Evolutionary conservation across 352 stramenopile genomes (phyloP).

Genomic region (Chrysophaeum taylorii): DNA sequence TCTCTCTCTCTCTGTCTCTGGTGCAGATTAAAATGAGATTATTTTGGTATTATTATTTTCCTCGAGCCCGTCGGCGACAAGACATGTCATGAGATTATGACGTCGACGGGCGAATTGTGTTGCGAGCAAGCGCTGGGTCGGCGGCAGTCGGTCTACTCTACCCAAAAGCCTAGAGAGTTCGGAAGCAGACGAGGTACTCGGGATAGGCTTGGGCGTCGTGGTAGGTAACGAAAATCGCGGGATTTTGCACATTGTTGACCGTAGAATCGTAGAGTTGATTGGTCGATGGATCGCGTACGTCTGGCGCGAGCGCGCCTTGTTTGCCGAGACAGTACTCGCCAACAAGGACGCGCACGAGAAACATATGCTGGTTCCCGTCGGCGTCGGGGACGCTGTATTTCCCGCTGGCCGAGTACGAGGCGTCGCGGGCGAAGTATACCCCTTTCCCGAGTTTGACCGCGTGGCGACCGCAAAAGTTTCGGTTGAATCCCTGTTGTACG

Average conservation of each 20-base stretch:
- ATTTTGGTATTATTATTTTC: no score
- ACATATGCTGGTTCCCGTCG: constrained; percentile 15
- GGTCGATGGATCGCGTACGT: neutral
- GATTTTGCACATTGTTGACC: neutral
- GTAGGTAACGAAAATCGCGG: neutral
- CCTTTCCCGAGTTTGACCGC: constrained; percentile 14
- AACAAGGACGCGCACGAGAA: constrained; percentile 14
- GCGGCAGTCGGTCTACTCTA: no score
- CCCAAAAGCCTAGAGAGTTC: no score
- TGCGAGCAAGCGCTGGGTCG: no score
- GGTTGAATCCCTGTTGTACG: constrained; percentile 13
- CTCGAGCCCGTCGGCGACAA: no score
- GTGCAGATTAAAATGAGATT: no score
- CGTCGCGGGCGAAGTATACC: constrained; percentile 21
- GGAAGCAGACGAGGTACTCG: neutral
- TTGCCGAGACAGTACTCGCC: constrained; percentile 15
- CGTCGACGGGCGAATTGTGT: no score
- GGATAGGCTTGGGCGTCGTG: constrained; percentile 4
- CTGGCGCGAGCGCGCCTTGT: constrained; percentile 16
- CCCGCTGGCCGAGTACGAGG: constrained; percentile 7
- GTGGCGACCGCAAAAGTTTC: constrained; percentile 11
- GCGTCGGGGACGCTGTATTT: constrained; percentile 7
- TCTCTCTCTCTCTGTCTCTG: no score
- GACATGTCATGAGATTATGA: no score
- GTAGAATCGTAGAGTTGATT: neutral